Evolutionary conservation across 2,329 filamentous ascomycete genomes (phyloP), one percentile per base, ranked within the genome.

Genomic region (Penicillium sp.): DNA sequence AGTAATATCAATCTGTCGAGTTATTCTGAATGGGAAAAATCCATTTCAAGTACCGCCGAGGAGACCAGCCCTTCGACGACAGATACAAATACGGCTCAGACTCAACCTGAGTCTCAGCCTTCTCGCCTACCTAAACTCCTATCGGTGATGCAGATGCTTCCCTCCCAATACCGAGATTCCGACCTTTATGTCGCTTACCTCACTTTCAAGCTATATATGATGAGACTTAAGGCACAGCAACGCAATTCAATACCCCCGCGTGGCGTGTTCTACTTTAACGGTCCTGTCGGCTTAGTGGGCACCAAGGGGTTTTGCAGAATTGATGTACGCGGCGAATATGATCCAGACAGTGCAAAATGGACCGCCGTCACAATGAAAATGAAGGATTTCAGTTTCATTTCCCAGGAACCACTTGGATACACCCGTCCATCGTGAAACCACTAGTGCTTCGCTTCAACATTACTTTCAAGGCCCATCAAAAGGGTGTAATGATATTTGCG

Each of bases 241-340:
- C 58, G 59, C 16, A 52, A 56, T 24, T 62, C 61, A 30, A 64
- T 64, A 40, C 64, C 66, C 50, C 63, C 59, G n/a, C 68, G 67
- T 33, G 71, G 71, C 16, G 63, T 64, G 14, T 71, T 73, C 57
- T 70, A 66, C 35, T 60, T 73, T n/a, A 53, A 59, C 47, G 71
- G 71, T 3, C 69, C 68, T 12, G 65, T 73, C 23, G 69, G 68
- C 6, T 48, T 73, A 1, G 66, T 64, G 51, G 71, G 71, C 4
- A 65, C 68, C 1, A 64, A 64, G 30, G 71, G 70, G 11, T 65
- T 67, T 52, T 72, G 70, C 55, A 66, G 71, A 52, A 61, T 72
- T 52, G 69, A 73, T 57, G 68, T 73, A 9, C 61, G 60, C 20
- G 71, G 68, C 26, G 70, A 71, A 64, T 73, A 72, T 57, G 66